Base-by-base conservation (phyloP, 176 grass and related monocot species). In the Cenchrus purpureus region DNA sequence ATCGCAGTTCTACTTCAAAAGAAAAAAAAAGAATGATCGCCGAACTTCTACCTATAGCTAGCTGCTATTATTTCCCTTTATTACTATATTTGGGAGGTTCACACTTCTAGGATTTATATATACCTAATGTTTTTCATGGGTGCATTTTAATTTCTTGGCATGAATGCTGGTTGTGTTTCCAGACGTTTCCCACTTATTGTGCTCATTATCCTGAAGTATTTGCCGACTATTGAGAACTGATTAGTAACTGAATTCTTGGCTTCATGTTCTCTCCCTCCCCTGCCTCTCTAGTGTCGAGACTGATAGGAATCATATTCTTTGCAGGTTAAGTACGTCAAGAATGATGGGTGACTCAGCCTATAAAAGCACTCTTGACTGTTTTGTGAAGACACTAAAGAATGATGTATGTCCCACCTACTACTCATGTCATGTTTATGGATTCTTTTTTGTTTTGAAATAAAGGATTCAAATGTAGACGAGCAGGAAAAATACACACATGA, bases 261-360 rank as follows among this genome's bases (percentile, higher is more conserved):
- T 74, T 65, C 31, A 70, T 37, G 25, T 16, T 73, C 15, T 86
- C 28, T 57, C 7, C 63, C 49, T 45, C 60, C 43, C 32, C 65
- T 75, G 1, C 22, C 12, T 6, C 9, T 77, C 43, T 46, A 10
- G 37, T 68, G 52, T 51, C 3, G 48, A 28, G 48, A 69, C 53
- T 86, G 20, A 84, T 58, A 73, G 61, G 78, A 12, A n/a, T 55
- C 9, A 12, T n/a, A 44, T 75, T 88, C 25, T 25, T 81, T 88
- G 76, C 88, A 95, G 90, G 90, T 98, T 58, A 98, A 95, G 25
- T 25, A 25, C 25, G 73, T 98, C 96, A 59, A 98, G 96, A 95
- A 98, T 98, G 91, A 98, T 95, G 93, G 96, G 96, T 53, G 96
- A 95, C 69, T 91, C 96, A 20, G 67, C 93, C 43, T 98, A 25